A percentile compares a stretch with the other conserved stretches of the same genome.
Evolutionary conservation across 2,329 filamentous ascomycete species (phyloP).

Genomic region (Curvularia sp.): DNA sequence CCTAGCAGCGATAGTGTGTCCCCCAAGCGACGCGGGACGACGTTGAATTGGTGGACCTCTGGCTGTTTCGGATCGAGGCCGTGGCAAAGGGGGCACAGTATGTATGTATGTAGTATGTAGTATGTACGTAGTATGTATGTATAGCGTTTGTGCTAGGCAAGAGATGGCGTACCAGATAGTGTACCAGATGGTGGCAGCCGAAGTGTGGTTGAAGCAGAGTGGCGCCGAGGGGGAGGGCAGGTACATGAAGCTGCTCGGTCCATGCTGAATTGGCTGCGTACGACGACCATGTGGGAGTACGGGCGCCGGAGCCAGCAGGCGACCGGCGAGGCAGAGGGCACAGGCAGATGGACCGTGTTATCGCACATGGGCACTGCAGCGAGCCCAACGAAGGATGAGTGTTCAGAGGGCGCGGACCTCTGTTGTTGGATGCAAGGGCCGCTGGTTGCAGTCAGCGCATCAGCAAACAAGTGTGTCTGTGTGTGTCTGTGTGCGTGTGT

Average conservation of each 20-base stretch:
- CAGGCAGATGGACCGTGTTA: conserved; percentile 31
- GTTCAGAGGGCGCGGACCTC: conserved; percentile 20
- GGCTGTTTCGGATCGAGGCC: conserved; percentile 34
- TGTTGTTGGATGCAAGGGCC: conserved; percentile 12
- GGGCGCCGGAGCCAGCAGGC: conserved; percentile 29
- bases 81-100: conserved; percentile 26
- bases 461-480: conserved; percentile 25
- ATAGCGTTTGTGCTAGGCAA: conserved; percentile 31
- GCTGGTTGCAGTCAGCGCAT: conserved; percentile 12
- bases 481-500: background rate
- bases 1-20: conserved; percentile 29
- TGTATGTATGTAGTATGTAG: background rate
- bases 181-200: conserved; percentile 15
- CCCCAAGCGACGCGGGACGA: conserved; percentile 36
- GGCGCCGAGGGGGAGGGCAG: conserved; percentile 18
- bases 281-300: conserved; percentile 32
- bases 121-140: background rate
- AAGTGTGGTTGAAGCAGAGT: conserved; percentile 6
- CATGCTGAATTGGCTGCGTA: conserved; percentile 23
- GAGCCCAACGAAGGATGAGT: conserved; percentile 33
- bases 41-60: conserved; percentile 42
- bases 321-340: conserved; percentile 22
- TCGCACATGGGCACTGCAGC: conserved; percentile 32
- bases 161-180: too few relatives aligned
- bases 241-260: conserved; percentile 28